Evolutionary conservation across 306 rosid species (phyloP).

Genomic region (Abrus precatorius): DNA sequence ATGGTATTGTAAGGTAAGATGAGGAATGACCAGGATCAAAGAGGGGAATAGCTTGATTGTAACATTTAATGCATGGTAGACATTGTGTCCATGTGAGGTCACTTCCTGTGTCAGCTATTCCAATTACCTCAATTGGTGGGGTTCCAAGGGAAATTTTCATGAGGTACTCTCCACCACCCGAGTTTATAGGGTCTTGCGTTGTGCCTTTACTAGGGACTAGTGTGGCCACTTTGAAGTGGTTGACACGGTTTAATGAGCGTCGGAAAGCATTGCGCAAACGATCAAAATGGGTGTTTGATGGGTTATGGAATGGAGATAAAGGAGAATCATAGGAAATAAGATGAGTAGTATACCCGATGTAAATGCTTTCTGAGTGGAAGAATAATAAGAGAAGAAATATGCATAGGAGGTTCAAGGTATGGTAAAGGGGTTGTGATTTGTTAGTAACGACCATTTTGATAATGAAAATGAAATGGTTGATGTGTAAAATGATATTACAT

Average conservation of each 20-base stretch:
- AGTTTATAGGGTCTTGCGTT: conserved; percentile 38
- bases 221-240: conserved; percentile 3
- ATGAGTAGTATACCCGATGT: conserved; percentile 35
- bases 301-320: conserved; percentile 56
- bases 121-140: conserved; percentile 55
- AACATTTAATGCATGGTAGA: conserved; percentile 62
- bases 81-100: conserved; percentile 77
- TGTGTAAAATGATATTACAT: not conserved
- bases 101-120: conserved; percentile 72
- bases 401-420: not conserved
- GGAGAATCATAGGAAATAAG: conserved; percentile 68
- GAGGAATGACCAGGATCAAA: conserved; percentile 59
- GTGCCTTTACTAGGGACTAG: not conserved
- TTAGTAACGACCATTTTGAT: not conserved
- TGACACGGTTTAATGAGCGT: conserved; percentile 57
- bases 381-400: conserved; percentile 9
- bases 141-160: conserved; percentile 68
- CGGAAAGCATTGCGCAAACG: conserved; percentile 53
- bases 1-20: conserved; percentile 49
- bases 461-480: not conserved
- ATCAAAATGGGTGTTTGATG: conserved; percentile 45
- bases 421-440: not conserved
- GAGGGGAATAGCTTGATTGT: conserved; percentile 57
- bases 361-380: not conserved
- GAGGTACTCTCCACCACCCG: conserved; percentile 59